phyloP scores from a whole-genome alignment of 768 basidiomycete genomes.

The Chalciporus piperatus region DNA sequence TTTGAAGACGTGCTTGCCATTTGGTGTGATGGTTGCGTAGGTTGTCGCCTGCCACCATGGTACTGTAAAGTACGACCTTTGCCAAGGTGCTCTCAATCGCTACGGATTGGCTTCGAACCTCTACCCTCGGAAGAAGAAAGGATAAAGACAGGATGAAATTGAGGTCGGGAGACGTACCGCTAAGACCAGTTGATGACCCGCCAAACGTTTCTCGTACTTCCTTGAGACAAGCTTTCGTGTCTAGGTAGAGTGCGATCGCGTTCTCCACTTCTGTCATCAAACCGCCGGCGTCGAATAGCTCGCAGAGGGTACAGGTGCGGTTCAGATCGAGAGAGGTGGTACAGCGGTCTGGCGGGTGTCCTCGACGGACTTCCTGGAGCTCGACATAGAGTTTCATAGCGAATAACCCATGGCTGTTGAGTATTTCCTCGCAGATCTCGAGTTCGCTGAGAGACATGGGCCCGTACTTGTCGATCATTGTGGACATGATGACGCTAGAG shows the following conservation, averaged over 20 bases:
- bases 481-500: too few relatives aligned
- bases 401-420: constrained; percentile 8
- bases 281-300: constrained; percentile 5
- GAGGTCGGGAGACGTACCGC: constrained; percentile 1
- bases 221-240: constrained; percentile 6
- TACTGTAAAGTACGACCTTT: constrained; percentile 4
- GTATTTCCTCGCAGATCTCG: constrained; percentile 11
- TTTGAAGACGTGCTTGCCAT: constrained; percentile 15
- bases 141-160: neutral
- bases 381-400: constrained; percentile 10
- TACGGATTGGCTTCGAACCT: neutral
- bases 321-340: neutral
- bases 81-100: constrained; percentile 8
- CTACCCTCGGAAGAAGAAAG: constrained; percentile 1
- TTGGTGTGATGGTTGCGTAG: constrained; percentile 13
- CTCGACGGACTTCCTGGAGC: constrained; percentile 1
- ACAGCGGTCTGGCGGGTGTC: constrained; percentile 4
- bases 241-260: constrained; percentile 6
- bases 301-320: constrained; percentile 10
- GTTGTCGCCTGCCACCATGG: constrained; percentile 10
- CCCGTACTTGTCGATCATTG: too few relatives aligned
- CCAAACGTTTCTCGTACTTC: neutral
- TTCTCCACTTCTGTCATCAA: constrained; percentile 5
- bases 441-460: constrained; percentile 16
- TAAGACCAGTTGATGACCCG: constrained; percentile 2